Conservation (phyloP, 2,329 filamentous ascomycete species). For the Trichophyton benhamiae region DNA sequence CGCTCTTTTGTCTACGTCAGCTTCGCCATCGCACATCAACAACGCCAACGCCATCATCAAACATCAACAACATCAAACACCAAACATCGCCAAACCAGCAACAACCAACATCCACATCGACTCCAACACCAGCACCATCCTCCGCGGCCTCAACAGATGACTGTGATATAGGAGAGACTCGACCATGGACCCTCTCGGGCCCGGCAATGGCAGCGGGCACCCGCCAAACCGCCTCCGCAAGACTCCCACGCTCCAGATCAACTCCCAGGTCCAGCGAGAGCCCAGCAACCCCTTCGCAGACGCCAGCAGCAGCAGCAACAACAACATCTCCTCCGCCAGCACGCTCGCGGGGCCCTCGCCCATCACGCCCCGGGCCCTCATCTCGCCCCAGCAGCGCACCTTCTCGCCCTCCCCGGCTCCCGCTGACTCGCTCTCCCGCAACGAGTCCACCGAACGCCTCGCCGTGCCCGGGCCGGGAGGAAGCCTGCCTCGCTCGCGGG, state of each 20-base stretch:
- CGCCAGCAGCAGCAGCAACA: not conserved
- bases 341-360: not conserved
- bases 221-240: not conserved
- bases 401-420: slow-evolving; percentile 6
- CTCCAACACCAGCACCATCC: not conserved
- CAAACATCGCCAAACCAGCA: not conserved
- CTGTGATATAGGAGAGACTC: not conserved
- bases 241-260: slow-evolving; percentile 1
- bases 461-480: not conserved
- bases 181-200: not conserved
- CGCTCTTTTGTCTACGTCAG: not conserved
- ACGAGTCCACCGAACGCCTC: slow-evolving; percentile 5
- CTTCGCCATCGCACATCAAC: not conserved
- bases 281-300: not conserved
- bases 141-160: not conserved
- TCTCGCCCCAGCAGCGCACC: slow-evolving; percentile 5
- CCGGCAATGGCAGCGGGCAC: not conserved
- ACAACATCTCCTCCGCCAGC: not conserved
- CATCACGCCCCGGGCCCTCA: not conserved
- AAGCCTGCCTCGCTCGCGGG: not conserved
- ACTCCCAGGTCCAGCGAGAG: not conserved
- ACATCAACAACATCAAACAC: not conserved
- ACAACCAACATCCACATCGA: not conserved
- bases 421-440: not conserved
- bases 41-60: not conserved